phyloP scores from a whole-genome alignment of 1,139 yeast genomes.

The Candida gigantensis region DNA sequence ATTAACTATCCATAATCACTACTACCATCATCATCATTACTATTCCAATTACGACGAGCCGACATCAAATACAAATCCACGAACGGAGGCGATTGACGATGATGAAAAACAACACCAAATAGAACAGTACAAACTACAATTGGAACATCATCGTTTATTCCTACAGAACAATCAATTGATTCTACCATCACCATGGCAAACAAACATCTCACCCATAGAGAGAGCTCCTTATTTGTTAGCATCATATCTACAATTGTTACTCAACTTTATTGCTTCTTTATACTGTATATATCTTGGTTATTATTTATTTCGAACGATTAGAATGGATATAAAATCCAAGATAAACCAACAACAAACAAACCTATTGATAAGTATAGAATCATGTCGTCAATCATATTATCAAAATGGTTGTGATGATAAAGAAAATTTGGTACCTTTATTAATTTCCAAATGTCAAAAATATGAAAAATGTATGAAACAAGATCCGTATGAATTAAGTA shows the following conservation, averaged over 20 bases:
- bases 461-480: constrained; percentile 68
- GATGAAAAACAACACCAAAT: constrained; percentile 3
- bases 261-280: constrained; percentile 47
- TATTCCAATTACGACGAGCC: not conserved
- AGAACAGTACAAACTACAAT: constrained; percentile 5
- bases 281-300: constrained; percentile 45
- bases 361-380: constrained; percentile 41
- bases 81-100: constrained; percentile 1
- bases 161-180: constrained; percentile 5
- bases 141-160: constrained; percentile 5
- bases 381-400: constrained; percentile 51
- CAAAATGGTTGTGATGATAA: constrained; percentile 58
- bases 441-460: constrained; percentile 54
- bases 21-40: constrained; percentile 37
- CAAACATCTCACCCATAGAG: constrained; percentile 37
- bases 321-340: constrained; percentile 53
- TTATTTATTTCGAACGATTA: constrained; percentile 46
- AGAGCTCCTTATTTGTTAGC: constrained; percentile 52
- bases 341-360: constrained; percentile 42
- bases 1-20: constrained; percentile 47
- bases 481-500: constrained; percentile 46
- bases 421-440: constrained; percentile 57
- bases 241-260: constrained; percentile 56
- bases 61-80: constrained; percentile 2
- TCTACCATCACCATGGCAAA: constrained; percentile 54